Evolutionary conservation across 805 yeast genomes (phyloP).

Genomic region (Suhomyces sp.): DNA sequence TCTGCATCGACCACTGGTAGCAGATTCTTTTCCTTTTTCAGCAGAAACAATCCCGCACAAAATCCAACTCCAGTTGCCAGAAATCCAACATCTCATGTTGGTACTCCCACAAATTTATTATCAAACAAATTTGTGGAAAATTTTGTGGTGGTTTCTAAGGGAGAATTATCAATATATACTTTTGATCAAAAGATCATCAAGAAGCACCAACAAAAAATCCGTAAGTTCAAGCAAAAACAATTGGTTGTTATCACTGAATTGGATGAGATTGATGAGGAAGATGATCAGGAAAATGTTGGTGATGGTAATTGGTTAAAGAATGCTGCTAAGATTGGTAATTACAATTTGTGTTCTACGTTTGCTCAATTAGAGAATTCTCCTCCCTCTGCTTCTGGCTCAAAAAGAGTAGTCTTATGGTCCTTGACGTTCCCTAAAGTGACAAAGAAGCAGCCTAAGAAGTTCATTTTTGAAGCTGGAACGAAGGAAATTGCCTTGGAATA

Average conservation of each 20-base stretch:
- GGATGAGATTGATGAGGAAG: conserved; percentile 21
- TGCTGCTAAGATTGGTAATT: conserved; percentile 56
- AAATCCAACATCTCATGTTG: conserved; percentile 8
- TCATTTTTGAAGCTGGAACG: conserved; percentile 67
- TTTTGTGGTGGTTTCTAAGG: conserved; percentile 68
- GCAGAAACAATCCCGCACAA: conserved; percentile 6
- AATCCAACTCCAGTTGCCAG: conserved; percentile 2
- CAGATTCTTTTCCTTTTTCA: conserved; percentile 31
- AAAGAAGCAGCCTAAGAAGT: conserved; percentile 35
- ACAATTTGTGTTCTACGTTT: conserved; percentile 51
- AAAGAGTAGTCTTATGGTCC: conserved; percentile 44
- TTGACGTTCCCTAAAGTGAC: conserved; percentile 52
- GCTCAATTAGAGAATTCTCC: conserved; percentile 38
- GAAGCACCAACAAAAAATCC: conserved; percentile 36
- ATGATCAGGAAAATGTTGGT: conserved; percentile 39
- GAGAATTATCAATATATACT: conserved; percentile 59
- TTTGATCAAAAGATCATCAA: conserved; percentile 47
- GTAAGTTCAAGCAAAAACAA: conserved; percentile 22
- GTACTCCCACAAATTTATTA: conserved; percentile 15
- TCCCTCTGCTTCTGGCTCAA: conserved; percentile 9
- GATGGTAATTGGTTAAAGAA: conserved; percentile 71
- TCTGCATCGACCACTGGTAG: conserved; percentile 12
- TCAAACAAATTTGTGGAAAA: conserved; percentile 40
- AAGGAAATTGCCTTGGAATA: conserved; percentile 66
- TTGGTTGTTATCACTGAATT: conserved; percentile 10